A percentile compares a stretch with the other conserved stretches of the same genome.
phyloP scores from a whole-genome alignment of 176 grass and related monocot genomes.

The Typha latifolia region DNA sequence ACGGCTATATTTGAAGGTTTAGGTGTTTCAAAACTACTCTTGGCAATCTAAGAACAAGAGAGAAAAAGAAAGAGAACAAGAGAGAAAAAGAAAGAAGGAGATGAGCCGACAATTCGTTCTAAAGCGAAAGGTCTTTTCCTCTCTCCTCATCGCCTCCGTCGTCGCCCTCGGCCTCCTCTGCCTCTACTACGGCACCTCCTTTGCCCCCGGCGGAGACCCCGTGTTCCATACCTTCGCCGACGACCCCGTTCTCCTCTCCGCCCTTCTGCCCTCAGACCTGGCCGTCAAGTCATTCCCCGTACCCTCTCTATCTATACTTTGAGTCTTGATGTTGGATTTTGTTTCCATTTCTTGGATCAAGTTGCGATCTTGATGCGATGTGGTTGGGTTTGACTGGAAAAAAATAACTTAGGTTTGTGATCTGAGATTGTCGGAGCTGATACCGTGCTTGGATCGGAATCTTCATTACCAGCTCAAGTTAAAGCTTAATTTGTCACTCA shows the following conservation, averaged over 20 bases:
- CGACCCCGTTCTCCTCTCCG: constrained; percentile 23
- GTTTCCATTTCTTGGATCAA: neutral
- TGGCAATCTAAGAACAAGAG: too few relatives aligned
- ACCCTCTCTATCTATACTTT: neutral
- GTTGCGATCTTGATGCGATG: constrained; percentile 2
- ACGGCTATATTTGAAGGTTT: too few relatives aligned
- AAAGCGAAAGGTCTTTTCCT: constrained; percentile 41
- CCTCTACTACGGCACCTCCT: constrained; percentile 66
- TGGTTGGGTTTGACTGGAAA: neutral
- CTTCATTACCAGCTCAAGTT: constrained; percentile 58
- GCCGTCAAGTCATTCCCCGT: constrained; percentile 31
- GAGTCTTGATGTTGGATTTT: neutral
- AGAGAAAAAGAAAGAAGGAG: neutral
- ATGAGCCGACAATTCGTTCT: constrained; percentile 27
- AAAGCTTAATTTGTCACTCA: constrained; percentile 55
- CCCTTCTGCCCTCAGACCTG: constrained; percentile 24
- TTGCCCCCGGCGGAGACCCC: constrained; percentile 15
- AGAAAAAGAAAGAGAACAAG: too few relatives aligned
- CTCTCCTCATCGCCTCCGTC: constrained; percentile 28
- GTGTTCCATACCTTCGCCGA: constrained; percentile 4
- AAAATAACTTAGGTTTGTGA: constrained; percentile 46
- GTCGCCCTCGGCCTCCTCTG: constrained; percentile 67
- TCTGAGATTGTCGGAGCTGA: constrained; percentile 52
- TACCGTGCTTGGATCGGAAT: constrained; percentile 59
- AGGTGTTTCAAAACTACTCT: too few relatives aligned